Conservation (phyloP, 139 green algal species). For the Chlamydomonas incerta region DNA sequence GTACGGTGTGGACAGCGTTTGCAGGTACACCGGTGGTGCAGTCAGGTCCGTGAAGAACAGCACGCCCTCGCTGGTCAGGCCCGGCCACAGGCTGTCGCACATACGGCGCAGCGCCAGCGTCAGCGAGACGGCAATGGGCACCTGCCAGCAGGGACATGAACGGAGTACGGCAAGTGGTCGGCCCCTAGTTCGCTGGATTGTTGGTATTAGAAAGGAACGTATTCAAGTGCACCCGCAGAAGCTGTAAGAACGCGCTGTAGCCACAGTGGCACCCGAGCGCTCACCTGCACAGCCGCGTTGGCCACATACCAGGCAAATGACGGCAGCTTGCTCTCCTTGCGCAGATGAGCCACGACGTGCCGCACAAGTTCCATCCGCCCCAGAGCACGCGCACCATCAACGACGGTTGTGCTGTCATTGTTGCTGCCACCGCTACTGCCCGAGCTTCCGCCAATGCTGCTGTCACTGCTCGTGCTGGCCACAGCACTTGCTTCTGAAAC, state of each 20-base stretch:
- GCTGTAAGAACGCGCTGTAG: no score
- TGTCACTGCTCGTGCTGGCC: not conserved
- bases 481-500: not conserved
- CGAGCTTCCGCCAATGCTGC: not conserved
- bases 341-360: constrained; percentile 20
- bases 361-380: constrained; percentile 38
- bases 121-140: not conserved
- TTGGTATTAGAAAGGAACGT: no score
- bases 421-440: not conserved
- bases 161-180: no score
- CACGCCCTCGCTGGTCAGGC: constrained; percentile 29
- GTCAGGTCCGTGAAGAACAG: constrained; percentile 48
- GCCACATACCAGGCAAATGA: constrained; percentile 31
- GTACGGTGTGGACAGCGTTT: constrained; percentile 48
- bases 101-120: constrained; percentile 38
- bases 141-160: not conserved
- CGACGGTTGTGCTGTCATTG: no score
- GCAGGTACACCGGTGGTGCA: constrained; percentile 36
- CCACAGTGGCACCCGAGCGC: not conserved
- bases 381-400: not conserved
- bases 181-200: no score
- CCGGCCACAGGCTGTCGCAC: constrained; percentile 49
- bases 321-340: not conserved
- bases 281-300: constrained; percentile 43
- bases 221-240: no score